These are phyloP conservation scores for Ciborinia camelliae DNA, from an alignment of 2,329 filamentous ascomycete genomes.

Conservation along the genomic window DNA sequence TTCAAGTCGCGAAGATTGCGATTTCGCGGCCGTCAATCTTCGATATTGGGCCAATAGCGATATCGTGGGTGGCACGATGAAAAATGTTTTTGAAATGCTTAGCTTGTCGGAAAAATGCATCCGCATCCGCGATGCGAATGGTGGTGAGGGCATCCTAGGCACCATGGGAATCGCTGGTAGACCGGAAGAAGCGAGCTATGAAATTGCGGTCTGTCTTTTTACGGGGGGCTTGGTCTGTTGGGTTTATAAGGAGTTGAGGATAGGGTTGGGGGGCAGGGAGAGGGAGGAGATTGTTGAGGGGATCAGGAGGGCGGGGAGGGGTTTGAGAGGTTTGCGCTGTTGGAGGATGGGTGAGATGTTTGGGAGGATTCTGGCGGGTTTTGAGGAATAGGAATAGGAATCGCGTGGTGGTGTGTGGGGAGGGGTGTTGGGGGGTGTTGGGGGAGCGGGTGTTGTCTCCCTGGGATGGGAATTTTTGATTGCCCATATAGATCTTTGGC, in stretches of 20 bases:
- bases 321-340: constrained; percentile 31
- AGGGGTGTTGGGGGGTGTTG: neutral
- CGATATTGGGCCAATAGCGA: constrained; percentile 33
- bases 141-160: neutral
- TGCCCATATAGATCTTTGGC: too few species aligned
- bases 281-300: constrained; percentile 24
- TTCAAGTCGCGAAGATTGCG: constrained; percentile 28
- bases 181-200: constrained; percentile 23
- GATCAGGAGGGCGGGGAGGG: constrained; percentile 29
- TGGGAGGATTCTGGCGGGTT: constrained; percentile 32
- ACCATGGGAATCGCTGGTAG: neutral
- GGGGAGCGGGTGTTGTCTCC: too few species aligned
- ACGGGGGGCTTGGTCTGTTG: constrained; percentile 35
- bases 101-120: neutral
- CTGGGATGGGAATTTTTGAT: too few species aligned
- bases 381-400: constrained; percentile 21
- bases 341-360: constrained; percentile 35
- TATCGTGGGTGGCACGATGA: constrained; percentile 31
- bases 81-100: constrained; percentile 26
- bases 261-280: constrained; percentile 1
- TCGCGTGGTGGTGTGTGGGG: too few species aligned
- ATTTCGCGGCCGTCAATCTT: constrained; percentile 34
- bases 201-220: constrained; percentile 32
- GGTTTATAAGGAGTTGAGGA: constrained; percentile 32
- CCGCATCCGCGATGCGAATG: neutral